Conservation (phyloP, 1,284 basidiomycete genomes). For the Trichosporon sp. region DNA sequence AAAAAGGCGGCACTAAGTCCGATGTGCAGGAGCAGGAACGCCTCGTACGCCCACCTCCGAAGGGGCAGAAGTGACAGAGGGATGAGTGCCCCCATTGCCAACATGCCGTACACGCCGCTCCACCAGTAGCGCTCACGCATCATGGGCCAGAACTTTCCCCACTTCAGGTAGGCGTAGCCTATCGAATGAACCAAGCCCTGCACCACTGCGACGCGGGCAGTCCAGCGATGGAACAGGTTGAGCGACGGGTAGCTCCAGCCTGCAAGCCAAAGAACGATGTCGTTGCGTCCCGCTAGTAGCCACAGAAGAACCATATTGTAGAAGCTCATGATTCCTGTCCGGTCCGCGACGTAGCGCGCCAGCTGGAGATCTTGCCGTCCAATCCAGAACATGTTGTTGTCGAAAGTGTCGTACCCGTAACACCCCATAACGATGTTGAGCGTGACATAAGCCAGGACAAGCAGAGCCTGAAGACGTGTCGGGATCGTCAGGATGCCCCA, state of each 20-base stretch:
- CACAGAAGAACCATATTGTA: constrained; percentile 33
- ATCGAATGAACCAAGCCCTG: constrained; percentile 31
- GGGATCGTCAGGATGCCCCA: constrained; percentile 29
- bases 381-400: constrained; percentile 24
- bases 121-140: constrained; percentile 8
- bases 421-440: constrained; percentile 41
- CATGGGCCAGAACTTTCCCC: not conserved
- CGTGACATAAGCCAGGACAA: constrained; percentile 26
- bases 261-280: constrained; percentile 35
- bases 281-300: constrained; percentile 32
- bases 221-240: constrained; percentile 38
- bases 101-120: constrained; percentile 16
- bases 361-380: constrained; percentile 15
- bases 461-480: constrained; percentile 28
- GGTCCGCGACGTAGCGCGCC: constrained; percentile 26
- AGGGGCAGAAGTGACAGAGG: constrained; percentile 26
- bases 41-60: constrained; percentile 27
- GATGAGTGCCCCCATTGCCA: constrained; percentile 22
- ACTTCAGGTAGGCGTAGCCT: constrained; percentile 1
- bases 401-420: constrained; percentile 57
- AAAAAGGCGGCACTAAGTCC: constrained; percentile 25
- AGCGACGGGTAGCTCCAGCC: constrained; percentile 30
- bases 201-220: constrained; percentile 23
- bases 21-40: constrained; percentile 34
- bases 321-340: constrained; percentile 33